Conservation (phyloP, 163 green algal species). For the Prototheca cutis region DNA sequence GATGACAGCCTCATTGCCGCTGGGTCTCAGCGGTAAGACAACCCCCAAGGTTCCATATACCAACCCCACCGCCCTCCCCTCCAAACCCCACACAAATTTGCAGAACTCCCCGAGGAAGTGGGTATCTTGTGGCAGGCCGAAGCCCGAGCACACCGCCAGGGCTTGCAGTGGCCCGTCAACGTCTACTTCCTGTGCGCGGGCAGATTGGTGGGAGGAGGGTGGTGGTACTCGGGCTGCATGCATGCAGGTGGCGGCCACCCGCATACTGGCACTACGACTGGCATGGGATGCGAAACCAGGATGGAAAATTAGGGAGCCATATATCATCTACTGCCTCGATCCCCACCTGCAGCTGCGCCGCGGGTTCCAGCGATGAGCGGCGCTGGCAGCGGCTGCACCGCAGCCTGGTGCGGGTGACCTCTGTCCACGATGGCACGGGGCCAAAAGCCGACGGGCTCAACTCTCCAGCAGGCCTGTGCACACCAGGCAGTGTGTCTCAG, state of each 20-base stretch:
- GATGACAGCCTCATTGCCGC: no score
- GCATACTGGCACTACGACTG: not conserved
- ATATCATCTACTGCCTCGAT: no score
- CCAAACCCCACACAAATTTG: no score
- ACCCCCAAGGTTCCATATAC: no score
- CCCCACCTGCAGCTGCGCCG: constrained; percentile 14
- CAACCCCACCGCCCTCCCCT: no score
- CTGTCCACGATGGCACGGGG: constrained; percentile 33
- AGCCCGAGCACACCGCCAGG: constrained; percentile 80
- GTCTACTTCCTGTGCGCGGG: constrained; percentile 83
- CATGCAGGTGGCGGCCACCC: no score
- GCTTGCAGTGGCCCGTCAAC: constrained; percentile 68
- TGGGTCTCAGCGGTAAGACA: not conserved
- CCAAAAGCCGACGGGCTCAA: not conserved
- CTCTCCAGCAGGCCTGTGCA: no score
- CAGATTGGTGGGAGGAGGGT: not conserved
- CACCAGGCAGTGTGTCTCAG: no score
- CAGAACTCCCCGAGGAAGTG: constrained; percentile 39
- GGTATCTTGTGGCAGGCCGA: constrained; percentile 79
- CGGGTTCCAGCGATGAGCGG: constrained; percentile 51
- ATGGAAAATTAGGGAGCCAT: no score
- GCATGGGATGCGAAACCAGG: no score
- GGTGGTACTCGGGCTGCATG: no score
- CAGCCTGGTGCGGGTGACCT: constrained; percentile 26
- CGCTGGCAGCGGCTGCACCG: constrained; percentile 38